Conservation (phyloP, 2,329 filamentous ascomycete genomes). For the Trichoderma gracile region DNA sequence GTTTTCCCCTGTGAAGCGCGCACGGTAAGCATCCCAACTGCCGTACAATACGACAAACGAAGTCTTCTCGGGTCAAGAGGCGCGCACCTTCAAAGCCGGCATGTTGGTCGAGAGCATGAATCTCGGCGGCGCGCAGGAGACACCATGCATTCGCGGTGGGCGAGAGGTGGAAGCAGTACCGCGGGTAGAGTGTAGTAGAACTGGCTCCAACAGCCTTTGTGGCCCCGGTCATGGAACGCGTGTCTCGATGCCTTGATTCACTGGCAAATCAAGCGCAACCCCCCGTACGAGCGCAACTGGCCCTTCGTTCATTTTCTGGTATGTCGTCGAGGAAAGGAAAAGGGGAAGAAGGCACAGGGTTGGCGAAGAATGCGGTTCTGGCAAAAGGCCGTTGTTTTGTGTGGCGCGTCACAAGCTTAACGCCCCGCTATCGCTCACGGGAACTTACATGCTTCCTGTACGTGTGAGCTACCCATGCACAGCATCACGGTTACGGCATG, state of each 20-base stretch:
- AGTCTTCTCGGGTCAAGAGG: too few species aligned
- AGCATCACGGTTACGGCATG: too few species aligned
- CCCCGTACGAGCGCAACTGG: conserved; percentile 3
- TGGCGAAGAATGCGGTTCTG: background rate
- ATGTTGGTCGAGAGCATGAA: conserved; percentile 50
- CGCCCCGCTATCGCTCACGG: conserved; percentile 13
- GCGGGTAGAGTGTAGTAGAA: conserved; percentile 51
- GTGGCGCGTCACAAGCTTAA: conserved; percentile 10
- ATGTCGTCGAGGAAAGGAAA: background rate
- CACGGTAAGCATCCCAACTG: background rate
- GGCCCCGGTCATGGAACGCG: conserved; percentile 54
- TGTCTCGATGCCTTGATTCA: conserved; percentile 25
- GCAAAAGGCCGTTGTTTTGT: background rate
- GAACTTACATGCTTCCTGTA: background rate
- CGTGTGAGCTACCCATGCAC: background rate
- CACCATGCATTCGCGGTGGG: conserved; percentile 63
- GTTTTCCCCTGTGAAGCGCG: conserved; percentile 45
- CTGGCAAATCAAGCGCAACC: conserved; percentile 14
- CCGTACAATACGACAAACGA: background rate
- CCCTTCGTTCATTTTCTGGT: background rate
- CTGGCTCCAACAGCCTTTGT: conserved; percentile 29
- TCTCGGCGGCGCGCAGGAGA: conserved; percentile 53
- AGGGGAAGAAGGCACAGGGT: background rate
- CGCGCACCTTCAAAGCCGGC: conserved; percentile 55
- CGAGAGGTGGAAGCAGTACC: conserved; percentile 64